Base-by-base conservation (phyloP, 306 rosid genomes). In the Sicyos baderoa region DNA sequence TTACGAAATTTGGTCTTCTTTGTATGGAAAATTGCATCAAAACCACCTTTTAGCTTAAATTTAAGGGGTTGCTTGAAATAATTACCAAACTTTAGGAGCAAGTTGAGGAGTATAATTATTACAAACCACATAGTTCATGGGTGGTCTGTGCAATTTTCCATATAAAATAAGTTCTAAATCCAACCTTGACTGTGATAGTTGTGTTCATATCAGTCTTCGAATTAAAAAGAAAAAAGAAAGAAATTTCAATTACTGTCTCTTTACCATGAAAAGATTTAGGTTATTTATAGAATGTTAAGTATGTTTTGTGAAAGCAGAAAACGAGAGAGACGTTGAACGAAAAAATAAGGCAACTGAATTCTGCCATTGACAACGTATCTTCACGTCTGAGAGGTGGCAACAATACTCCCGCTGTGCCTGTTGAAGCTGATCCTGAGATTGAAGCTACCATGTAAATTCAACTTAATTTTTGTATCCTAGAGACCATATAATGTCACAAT, bases 351-450 rank as follows among this genome's bases (percentile, higher is more conserved):
- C 99, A 90, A 79, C 89, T 93, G 73, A 88, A 88, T 72, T 88
- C 97, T 9, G 97, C 99, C 77, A 93, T 93, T 67, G 99, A 93
- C 80, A 90, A 93, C 37, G 92, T 93, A 62, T 89, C 94, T 76
- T 90, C 97, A 11, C 97, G 95, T 69, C 80, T 90, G 83, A 90
- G 96, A 83, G 97, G 97, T 58, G 89, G 91, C 75, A 93, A 82
- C 54, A 89, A 76, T 17, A 75, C 71, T 18, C 89, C 96, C n/a
- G 51, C 67, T 19, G 82, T 74, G 27, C 85, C 82, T 27, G 62
- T 80, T 49, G 88, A 85, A 85, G 79, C 5, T 17, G 97, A 93
- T 79, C 91, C 96, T 40, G 96, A 88, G 77, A 79, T 82, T 48
- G 96, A 87, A 83, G 96, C 89, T 58, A 83, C 88, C 77, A 51